Evolutionary conservation across 768 basidiomycete species (phyloP), one percentile per base, ranked within the genome.

Genomic region (Leccinum ochraceum): DNA sequence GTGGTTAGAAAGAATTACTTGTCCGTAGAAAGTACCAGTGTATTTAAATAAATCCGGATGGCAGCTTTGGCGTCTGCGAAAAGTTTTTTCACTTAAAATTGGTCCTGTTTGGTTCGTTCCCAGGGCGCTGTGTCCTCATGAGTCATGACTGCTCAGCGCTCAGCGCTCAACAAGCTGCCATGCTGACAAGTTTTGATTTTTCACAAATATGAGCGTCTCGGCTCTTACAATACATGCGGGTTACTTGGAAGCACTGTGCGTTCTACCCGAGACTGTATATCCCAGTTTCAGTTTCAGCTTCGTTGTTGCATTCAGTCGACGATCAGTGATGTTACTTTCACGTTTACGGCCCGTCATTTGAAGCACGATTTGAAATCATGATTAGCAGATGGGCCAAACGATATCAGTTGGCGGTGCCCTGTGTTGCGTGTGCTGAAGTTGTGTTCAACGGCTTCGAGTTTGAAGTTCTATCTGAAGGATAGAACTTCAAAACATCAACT

Each of bases 71-170:
- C 26, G 17, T 17, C 17, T 34, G 0, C 34, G 42, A 61, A 66
- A 69, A 71, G 50, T 0, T 58, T 66, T 68, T 69, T 71, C 71
- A 56, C 57, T 3, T 24, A 24, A 57, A 7, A 50, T 46, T 69
- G 69, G 57, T 63, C 53, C 61, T 72, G 51, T 73, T 71, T 71
- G 59, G 60, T 51, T 22, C 16, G 3, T 14, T 37, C 26, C 49
- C 26, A 22, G 16, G 20, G 14, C 14, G 4, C 22, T 39, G 36
- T 37, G 36, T 39, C 37, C 37, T 39, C 37, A 39, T 39, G 39
- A 17, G 26, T 26, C 26, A 26, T 26, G 26, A 26, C 3, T 34
- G 32, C 32, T 32, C 32, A 5, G 32, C 34, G 13, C 34, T 36
- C 34, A 36, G 34, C 11, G 17, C 30, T 8, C 11, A 39, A 42